phyloP scores from a whole-genome alignment of 345 rosid species.

The Eucalyptus pumila region DNA sequence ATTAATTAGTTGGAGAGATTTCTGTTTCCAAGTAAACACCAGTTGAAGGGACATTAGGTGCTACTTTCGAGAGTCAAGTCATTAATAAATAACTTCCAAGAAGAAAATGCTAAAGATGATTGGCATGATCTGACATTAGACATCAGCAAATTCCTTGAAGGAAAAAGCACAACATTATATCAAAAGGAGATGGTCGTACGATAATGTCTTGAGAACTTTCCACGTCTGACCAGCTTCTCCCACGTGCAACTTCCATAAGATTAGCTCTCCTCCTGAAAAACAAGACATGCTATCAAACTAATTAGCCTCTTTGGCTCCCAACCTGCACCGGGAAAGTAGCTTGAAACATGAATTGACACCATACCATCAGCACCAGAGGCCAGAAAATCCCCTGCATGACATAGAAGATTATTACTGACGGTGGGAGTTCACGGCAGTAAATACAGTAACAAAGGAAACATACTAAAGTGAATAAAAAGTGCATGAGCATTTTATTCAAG shows the following conservation, averaged over 20 bases:
- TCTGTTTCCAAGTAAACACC: background rate
- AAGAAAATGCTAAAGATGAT: background rate
- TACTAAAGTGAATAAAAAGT: background rate
- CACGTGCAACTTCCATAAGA: conserved; percentile 72
- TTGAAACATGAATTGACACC: background rate
- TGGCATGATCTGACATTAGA: background rate
- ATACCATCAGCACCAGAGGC: conserved; percentile 99
- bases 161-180: background rate
- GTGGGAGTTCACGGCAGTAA: background rate
- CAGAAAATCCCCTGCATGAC: conserved; percentile 69
- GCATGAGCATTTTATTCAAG: background rate
- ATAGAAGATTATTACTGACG: background rate
- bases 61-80: background rate
- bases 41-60: background rate
- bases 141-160: background rate
- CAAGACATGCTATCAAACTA: background rate
- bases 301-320: background rate
- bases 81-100: background rate
- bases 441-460: background rate
- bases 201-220: conserved; percentile 74
- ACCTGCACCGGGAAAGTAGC: background rate
- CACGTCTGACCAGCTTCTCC: conserved; percentile 69
- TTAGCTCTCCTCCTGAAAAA: conserved; percentile 76
- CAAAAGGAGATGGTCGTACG: conserved; percentile 10
- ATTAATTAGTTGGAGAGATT: background rate